A percentile compares a stretch with the other conserved stretches of the same genome.
Conservation (phyloP, 805 yeast genomes). For the Wickerhamiella nectarea region DNA sequence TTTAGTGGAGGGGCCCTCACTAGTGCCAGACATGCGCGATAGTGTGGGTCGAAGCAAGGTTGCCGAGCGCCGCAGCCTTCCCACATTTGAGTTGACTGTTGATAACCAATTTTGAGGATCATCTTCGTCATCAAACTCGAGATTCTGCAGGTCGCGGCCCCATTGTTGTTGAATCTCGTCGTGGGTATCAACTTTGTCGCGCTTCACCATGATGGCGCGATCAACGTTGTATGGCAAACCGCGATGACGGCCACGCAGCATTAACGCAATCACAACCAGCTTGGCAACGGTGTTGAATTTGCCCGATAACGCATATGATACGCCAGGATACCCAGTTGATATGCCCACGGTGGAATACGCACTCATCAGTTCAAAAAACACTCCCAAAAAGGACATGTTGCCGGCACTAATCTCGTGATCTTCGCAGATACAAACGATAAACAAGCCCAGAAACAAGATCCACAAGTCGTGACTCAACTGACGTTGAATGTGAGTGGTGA, state of each 20-base stretch:
- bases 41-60: slow-evolving; percentile 2
- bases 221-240: slow-evolving; percentile 89
- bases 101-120: slow-evolving; percentile 13
- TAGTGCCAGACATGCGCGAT: neutral
- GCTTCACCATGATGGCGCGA: slow-evolving; percentile 81
- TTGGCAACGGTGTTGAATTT: slow-evolving; percentile 64
- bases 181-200: slow-evolving; percentile 32
- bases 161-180: slow-evolving; percentile 18
- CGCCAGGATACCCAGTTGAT: slow-evolving; percentile 66
- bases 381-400: slow-evolving; percentile 33
- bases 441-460: slow-evolving; percentile 78
- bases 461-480: slow-evolving; percentile 91
- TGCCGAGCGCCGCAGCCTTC: slow-evolving; percentile 13
- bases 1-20: neutral
- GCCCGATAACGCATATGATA: slow-evolving; percentile 56
- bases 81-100: slow-evolving; percentile 17
- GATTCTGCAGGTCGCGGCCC: slow-evolving; percentile 14
- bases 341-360: slow-evolving; percentile 97
- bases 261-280: slow-evolving; percentile 71
- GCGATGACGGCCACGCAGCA: slow-evolving; percentile 92
- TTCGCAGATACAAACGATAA: slow-evolving; percentile 78
- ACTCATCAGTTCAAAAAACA: slow-evolving; percentile 77
- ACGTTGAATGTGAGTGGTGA: slow-evolving; percentile 54
- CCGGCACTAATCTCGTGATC: slow-evolving; percentile 37
- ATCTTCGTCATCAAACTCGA: slow-evolving; percentile 11